phyloP scores from a whole-genome alignment of 2,329 filamentous ascomycete species.

The Biscogniauxia mediterranea region DNA sequence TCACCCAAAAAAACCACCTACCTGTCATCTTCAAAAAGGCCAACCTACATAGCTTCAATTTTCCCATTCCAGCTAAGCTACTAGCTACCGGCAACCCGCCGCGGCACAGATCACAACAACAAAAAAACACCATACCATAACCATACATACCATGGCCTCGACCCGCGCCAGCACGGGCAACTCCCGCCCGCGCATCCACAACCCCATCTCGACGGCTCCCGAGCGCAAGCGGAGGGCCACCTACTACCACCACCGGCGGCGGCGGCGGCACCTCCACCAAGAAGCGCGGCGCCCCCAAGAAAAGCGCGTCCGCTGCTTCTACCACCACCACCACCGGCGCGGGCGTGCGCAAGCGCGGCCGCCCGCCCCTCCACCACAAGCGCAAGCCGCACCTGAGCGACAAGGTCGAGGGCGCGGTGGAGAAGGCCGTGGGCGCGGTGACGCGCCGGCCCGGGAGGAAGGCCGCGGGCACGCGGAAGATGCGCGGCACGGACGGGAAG shows the following conservation, averaged over 20 bases:
- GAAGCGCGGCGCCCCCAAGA: constrained; percentile 1
- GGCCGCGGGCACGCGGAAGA: constrained; percentile 28
- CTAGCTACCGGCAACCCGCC: not conserved
- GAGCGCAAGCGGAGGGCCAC: constrained; percentile 26
- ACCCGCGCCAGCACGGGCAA: constrained; percentile 28
- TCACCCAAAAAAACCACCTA: too few species aligned
- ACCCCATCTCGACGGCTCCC: constrained; percentile 24
- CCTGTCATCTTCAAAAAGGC: too few species aligned
- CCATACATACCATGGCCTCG: constrained; percentile 17
- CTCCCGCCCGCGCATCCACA: constrained; percentile 26
- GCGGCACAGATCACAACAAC: too few species aligned
- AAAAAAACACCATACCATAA: not conserved
- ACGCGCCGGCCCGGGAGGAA: constrained; percentile 29
- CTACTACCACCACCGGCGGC: not conserved
- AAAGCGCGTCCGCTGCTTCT: constrained; percentile 6
- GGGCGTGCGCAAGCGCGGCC: constrained; percentile 17
- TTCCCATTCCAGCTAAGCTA: not conserved
- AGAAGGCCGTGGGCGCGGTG: constrained; percentile 26
- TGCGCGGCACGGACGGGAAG: constrained; percentile 29
- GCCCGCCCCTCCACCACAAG: constrained; percentile 25
- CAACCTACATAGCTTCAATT: too few species aligned
- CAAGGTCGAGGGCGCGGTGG: constrained; percentile 27
- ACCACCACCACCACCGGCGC: constrained; percentile 15
- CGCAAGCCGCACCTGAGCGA: constrained; percentile 28
- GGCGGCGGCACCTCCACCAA: not conserved